Evolutionary conservation across 306 rosid genomes (phyloP).

Genomic region (Begonia masoniana): DNA sequence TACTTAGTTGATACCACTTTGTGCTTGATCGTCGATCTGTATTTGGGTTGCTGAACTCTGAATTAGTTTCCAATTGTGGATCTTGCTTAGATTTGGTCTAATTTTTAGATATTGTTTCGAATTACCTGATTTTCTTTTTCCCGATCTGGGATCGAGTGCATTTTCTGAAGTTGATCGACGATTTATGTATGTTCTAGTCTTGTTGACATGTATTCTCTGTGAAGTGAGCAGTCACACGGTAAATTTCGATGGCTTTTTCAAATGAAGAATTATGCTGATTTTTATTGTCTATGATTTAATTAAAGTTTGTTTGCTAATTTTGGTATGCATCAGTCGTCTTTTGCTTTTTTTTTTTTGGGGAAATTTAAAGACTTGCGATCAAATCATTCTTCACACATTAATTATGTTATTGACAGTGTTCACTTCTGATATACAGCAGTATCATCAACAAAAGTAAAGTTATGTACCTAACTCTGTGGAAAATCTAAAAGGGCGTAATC

Average conservation of each 20-base stretch:
- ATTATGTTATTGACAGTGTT: no score
- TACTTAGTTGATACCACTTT: neutral
- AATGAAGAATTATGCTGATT: neutral
- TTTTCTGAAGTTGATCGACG: neutral
- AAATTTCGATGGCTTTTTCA: neutral
- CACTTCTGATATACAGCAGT: no score
- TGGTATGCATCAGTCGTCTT: no score
- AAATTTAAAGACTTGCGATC: no score
- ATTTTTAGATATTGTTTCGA: neutral
- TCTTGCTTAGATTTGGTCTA: neutral
- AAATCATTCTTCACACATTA: no score
- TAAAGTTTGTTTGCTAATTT: neutral
- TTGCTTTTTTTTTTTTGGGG: no score
- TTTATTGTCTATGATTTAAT: neutral
- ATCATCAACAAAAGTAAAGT: no score
- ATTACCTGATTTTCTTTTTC: neutral
- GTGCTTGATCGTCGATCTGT: neutral
- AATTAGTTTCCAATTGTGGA: neutral
- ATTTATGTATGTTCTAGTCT: neutral
- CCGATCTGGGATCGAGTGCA: neutral
- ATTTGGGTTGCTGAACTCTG: neutral
- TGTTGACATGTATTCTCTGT: neutral
- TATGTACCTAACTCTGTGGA: no score
- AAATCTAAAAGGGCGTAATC: no score
- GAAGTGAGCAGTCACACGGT: neutral